Evolutionary conservation across 1,284 basidiomycete genomes (phyloP), one percentile per base, ranked within the genome.

Genomic region (Abortiporus biennis): DNA sequence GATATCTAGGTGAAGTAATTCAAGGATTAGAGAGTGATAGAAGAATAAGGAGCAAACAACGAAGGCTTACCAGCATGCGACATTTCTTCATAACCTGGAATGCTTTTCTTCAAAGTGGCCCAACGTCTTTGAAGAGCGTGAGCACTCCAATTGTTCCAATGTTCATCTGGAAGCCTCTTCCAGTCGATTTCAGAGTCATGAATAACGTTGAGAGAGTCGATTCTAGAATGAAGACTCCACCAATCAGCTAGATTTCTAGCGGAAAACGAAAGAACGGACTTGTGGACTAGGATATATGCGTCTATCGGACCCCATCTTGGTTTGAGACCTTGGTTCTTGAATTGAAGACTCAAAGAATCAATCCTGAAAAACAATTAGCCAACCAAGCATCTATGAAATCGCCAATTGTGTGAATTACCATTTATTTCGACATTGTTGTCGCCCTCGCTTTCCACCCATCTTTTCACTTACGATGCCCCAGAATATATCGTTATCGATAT

Each of bases 111-210:
- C 76, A 90, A 75, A 1, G 80, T 81, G 27, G 78, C 57, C 85
- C 85, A 90, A 37, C 85, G 78, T 30, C 84, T 71, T 51, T 88
- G 85, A 24, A 90, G 64, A 11, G 72, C 68, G 52, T 88, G 85
- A 0, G 84, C 74, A 57, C 85, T 88, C 83, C 83, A 89, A n/a
- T 84, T 55, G 52, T 89, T 86, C 86, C 86, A 89, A 44, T 80
- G 70, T 19, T 76, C 57, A 57, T 90, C 85, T 2, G 73, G 64
- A 17, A 89, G 66, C 13, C 69, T 70, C 57, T 86, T 88, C 86
- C 87, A 90, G 53, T 87, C 81, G 40, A 90, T 84, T 54, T 89
- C 86, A n/a, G 75, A 83, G 52, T 90, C 86, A 53, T 90, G 82
- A 39, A 72, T 69, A 29, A 89, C 80, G 44, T 80, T 73, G 38